phyloP scores from a whole-genome alignment of 768 basidiomycete species.

The Macrocybe gigantea region DNA sequence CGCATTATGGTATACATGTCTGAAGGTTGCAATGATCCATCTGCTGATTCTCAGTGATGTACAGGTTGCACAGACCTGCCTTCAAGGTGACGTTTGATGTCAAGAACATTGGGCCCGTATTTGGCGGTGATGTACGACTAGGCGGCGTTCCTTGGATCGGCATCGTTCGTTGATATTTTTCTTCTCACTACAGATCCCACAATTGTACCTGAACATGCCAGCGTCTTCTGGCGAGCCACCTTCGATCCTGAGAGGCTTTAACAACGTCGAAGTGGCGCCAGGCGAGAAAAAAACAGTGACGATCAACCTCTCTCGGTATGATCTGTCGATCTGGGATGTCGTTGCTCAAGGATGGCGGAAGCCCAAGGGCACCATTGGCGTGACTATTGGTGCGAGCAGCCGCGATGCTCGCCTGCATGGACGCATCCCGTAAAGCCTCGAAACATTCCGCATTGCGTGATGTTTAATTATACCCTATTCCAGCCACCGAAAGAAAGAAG shows the following conservation, averaged over 20 bases:
- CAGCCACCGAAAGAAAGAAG: too few relatives aligned
- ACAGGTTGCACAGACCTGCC: conserved; percentile 61
- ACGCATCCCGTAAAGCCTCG: conserved; percentile 16
- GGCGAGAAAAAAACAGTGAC: conserved; percentile 41
- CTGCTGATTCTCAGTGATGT: neutral
- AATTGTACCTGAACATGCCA: conserved; percentile 72
- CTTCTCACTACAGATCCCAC: conserved; percentile 45
- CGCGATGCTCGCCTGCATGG: conserved; percentile 52
- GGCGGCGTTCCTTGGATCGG: neutral
- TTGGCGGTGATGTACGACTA: conserved; percentile 57
- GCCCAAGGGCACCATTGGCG: conserved; percentile 54
- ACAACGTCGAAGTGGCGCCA: conserved; percentile 43
- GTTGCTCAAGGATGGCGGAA: conserved; percentile 68
- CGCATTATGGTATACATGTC: conserved; percentile 46
- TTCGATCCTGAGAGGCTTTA: conserved; percentile 66
- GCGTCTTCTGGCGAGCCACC: conserved; percentile 63
- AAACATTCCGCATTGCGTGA: too few relatives aligned
- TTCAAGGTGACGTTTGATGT: conserved; percentile 61
- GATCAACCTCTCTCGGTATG: conserved; percentile 61
- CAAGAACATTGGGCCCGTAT: conserved; percentile 53
- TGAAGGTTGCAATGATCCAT: neutral
- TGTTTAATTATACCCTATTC: too few relatives aligned
- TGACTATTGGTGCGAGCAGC: conserved; percentile 68
- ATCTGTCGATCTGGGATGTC: conserved; percentile 74
- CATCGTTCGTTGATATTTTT: neutral